Base-by-base conservation (phyloP, 495 filamentous ascomycete genomes). In the Hypoxylon cercidicola region DNA sequence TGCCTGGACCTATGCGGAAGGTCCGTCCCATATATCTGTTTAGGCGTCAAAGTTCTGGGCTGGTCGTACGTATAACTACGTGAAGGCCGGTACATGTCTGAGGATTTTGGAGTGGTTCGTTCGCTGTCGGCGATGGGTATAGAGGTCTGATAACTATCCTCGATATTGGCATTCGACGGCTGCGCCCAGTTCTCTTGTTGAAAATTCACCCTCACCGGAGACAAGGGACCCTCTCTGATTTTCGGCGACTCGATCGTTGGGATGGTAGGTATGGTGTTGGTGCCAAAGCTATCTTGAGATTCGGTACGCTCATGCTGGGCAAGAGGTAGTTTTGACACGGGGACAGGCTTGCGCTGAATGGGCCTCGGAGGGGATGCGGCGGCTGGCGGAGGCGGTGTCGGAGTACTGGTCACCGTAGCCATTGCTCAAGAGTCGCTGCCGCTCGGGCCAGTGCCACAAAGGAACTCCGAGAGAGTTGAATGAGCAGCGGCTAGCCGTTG, bases 201-300 rank as follows among this genome's bases (percentile, higher is more conserved):
- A 45, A 78, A 80, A 55, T 78, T 78, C 10, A 76, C 72, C 50
- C 72, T 74, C 18, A 76, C 75, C 18, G 79, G 77, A 39, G 79
- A 81, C 1, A 77, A 60, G 10, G 79, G 78, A 4, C 73, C 70
- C 10, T 78, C 70, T 32, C 74, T 72, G 55, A 78, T 61, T 50
- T 61, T 71, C 10, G 77, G 74, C 18, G 77, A 75, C 16, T 74
- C 75, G 45, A 72, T 49, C 32, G 60, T 34, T 21, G 70, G 69
- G 28, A 63, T 61, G 19, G 64, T 64, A 0, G 75, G 74, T n/a
- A 78, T 59, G 23, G 76, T 64, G 39, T 75, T 77, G 12, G 67
- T 71, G 54, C 76, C 58, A 35, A 62, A 61, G 70, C 76, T 77
- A 32, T 76, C 74, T 60, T 70, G 75, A 35, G 76, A 74, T 25